Percentiles rank a stretch among this genome's conserved stretches.
Evolutionary conservation across 352 stramenopile genomes (phyloP).

Genomic region (Globisporangium parvum): DNA sequence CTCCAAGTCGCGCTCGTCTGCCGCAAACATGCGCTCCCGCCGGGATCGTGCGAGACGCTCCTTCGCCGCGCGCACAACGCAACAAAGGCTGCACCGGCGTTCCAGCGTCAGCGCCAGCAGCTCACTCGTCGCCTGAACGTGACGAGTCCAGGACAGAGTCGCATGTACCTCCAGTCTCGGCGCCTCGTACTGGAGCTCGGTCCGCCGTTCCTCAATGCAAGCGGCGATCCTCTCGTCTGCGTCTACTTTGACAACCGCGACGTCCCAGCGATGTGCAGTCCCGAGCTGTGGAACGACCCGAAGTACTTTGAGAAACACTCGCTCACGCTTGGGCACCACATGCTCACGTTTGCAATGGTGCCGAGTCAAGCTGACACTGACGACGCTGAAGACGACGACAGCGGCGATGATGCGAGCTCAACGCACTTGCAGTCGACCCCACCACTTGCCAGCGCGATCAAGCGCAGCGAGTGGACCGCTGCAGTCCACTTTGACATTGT

Average conservation of each 20-base stretch:
- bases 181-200: conserved; percentile 40
- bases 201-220: conserved; percentile 15
- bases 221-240: conserved; percentile 28
- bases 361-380: too few species aligned
- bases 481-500: conserved; percentile 36
- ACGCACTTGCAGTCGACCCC: neutral
- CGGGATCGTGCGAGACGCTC: conserved; percentile 25
- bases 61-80: conserved; percentile 21
- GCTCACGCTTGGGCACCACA: conserved; percentile 25
- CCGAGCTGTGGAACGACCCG: conserved; percentile 23
- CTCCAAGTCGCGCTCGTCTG: conserved; percentile 38
- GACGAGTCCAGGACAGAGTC: conserved; percentile 16
- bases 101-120: conserved; percentile 4
- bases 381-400: too few species aligned
- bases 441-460: neutral
- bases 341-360: conserved; percentile 29
- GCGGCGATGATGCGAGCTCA: neutral
- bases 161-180: conserved; percentile 29
- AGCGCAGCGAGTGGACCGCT: conserved; percentile 21
- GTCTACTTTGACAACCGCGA: conserved; percentile 24
- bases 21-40: conserved; percentile 14
- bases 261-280: conserved; percentile 19
- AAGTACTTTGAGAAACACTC: conserved; percentile 24
- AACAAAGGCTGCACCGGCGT: conserved; percentile 12
- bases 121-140: conserved; percentile 16